Percentiles rank a stretch among this genome's conserved stretches.
Evolutionary conservation across 257 asterid genomes (phyloP).

Genomic region (Galeopsis tetrahit): DNA sequence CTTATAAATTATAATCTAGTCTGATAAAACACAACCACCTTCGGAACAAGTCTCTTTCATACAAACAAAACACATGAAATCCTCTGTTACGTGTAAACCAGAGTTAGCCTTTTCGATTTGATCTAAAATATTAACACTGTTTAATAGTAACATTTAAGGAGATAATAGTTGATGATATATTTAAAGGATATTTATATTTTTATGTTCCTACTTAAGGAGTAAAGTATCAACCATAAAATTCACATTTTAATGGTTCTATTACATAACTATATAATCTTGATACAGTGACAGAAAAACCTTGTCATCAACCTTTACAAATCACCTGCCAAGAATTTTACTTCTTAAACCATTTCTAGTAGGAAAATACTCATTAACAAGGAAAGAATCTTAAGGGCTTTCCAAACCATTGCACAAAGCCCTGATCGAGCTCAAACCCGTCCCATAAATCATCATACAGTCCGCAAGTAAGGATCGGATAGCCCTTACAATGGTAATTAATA

Average conservation of each 20-base stretch:
- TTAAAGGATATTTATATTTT: too few species aligned
- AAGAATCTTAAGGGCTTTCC: conserved; percentile 9
- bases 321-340: too few species aligned
- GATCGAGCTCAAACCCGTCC: background rate
- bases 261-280: too few species aligned
- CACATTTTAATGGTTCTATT: background rate
- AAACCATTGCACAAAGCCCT: background rate
- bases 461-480: too few species aligned
- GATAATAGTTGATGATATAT: too few species aligned
- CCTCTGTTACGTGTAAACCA: background rate
- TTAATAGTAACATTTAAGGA: too few species aligned
- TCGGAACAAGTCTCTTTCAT: background rate
- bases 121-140: background rate
- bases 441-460: too few species aligned
- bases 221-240: background rate
- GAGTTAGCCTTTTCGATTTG: background rate
- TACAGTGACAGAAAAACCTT: too few species aligned
- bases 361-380: background rate
- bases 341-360: background rate
- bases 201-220: too few species aligned
- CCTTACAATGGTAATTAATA: background rate
- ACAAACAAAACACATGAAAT: background rate
- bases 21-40: background rate
- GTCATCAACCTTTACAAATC: too few species aligned
- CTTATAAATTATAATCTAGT: too few species aligned